Evolutionary conservation across 352 stramenopile species (phyloP), one percentile per base, ranked within the genome.

Genomic region (Chrysophaeum taylorii): DNA sequence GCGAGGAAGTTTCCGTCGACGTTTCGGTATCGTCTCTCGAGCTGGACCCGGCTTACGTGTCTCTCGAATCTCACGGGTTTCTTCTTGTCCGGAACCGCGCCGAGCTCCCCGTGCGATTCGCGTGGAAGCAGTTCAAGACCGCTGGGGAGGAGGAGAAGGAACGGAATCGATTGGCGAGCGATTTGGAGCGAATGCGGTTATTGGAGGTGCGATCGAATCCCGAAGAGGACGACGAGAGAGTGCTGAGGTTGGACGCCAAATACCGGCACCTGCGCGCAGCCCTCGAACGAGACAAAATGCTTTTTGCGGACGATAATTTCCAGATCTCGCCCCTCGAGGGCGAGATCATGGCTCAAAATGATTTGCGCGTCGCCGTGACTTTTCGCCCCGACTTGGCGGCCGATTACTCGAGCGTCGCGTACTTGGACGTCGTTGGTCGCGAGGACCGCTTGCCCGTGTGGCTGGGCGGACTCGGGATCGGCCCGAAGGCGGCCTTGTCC

Each of bases 251-350:
- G 23, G 78, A 92, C 37, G 54, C 79, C 53, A 97, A 97, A 83
- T 97, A 96, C 80, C 66, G 75, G 48, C 85, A 94, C 57, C 72
- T 97, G 39, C 81, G 86, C 29, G 91, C 92, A 72, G 90, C 92
- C 2, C 79, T 89, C 0, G 76, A 88, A 4, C 87, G 95, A 36
- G 92, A 97, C 74, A 70, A 70, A 0, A 94, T 97, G 89, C 87
- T 94, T 35, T 97, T 97, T 61, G 85, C 91, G n/a, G 82, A 96
- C 76, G 85, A 94, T 16, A 92, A 88, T 61, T 97, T 97, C 54
- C 77, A 87, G 1, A 78, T 97, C 33, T 80, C 86, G 23, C 91
- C 92, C n/a, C 62, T 94, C 29, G 81, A 68, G 12, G 91, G 92
- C 0, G 82, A 92, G 9, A 87, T 97, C 37, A 97, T 91, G 91